These are phyloP conservation scores for Chenopodium album DNA, from an alignment of 148 eudicot species.

Conservation along the genomic window DNA sequence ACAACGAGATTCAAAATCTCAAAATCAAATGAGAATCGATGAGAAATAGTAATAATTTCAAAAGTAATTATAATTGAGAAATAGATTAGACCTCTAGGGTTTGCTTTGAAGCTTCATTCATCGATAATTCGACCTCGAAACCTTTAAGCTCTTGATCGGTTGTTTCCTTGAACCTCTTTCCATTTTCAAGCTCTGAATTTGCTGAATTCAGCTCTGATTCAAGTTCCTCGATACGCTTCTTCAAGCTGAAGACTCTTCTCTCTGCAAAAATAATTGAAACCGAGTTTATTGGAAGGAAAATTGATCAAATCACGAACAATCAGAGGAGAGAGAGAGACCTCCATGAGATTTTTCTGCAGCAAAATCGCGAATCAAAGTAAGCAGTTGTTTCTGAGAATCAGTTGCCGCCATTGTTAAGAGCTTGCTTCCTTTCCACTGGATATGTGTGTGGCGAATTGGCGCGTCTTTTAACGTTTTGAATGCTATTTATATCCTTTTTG, in stretches of 20 bases:
- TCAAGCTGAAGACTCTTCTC: constrained; percentile 52
- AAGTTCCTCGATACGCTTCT: constrained; percentile 58
- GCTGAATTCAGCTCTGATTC: constrained; percentile 41
- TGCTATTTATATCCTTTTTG: not conserved
- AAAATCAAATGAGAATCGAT: not conserved
- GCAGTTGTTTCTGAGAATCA: constrained; percentile 57
- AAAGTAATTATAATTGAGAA: not conserved
- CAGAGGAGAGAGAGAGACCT: constrained; percentile 36
- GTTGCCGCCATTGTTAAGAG: constrained; percentile 29
- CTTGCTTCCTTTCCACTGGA: not conserved
- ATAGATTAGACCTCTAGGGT: constrained; percentile 54
- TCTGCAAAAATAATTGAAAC: constrained; percentile 36
- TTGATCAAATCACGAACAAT: not conserved
- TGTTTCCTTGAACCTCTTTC: constrained; percentile 55
- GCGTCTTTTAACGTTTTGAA: not conserved
- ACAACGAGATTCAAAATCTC: not conserved
- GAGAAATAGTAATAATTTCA: not conserved
- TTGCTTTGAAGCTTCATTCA: constrained; percentile 53
- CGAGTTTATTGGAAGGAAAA: not conserved
- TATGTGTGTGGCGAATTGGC: not conserved
- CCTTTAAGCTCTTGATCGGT: constrained; percentile 67
- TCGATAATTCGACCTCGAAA: constrained; percentile 66
- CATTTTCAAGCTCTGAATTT: constrained; percentile 45
- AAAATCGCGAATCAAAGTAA: constrained; percentile 60
- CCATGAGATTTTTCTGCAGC: constrained; percentile 68